These are phyloP conservation scores for Ceratocystis ficicola DNA, from an alignment of 2,329 filamentous ascomycete species.

Conservation along the genomic window DNA sequence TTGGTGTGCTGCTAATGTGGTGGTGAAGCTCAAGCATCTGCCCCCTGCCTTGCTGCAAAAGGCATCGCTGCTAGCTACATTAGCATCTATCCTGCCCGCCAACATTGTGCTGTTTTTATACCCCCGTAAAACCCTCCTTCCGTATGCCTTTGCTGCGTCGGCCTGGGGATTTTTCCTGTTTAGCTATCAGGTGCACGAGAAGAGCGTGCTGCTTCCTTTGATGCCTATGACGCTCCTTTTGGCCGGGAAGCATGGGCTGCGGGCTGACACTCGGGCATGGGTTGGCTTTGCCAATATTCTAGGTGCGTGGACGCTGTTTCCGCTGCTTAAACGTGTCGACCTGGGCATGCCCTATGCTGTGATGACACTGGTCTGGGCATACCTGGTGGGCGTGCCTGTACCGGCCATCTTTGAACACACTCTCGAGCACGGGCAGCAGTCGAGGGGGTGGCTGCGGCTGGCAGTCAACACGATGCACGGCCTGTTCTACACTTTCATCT, in stretches of 20 bases:
- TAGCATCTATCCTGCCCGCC: constrained; percentile 63
- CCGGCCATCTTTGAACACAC: constrained; percentile 46
- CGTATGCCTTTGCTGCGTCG: constrained; percentile 66
- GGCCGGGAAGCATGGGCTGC: constrained; percentile 63
- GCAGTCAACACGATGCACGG: constrained; percentile 57
- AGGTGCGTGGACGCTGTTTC: constrained; percentile 87
- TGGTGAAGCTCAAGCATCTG: constrained; percentile 74
- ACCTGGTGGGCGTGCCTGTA: constrained; percentile 71
- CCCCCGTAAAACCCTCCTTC: constrained; percentile 64
- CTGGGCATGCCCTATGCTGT: constrained; percentile 75
- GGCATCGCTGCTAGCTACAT: constrained; percentile 60
- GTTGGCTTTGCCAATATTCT: constrained; percentile 91
- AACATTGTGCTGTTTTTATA: constrained; percentile 68
- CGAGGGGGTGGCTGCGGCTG: constrained; percentile 26
- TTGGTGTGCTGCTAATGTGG: constrained; percentile 85
- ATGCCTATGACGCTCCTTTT: constrained; percentile 87
- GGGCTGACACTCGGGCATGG: constrained; percentile 69
- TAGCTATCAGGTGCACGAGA: constrained; percentile 97
- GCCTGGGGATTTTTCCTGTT: constrained; percentile 97
- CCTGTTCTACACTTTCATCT: constrained; percentile 65
- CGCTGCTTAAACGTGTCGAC: constrained; percentile 73
- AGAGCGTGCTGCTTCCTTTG: constrained; percentile 83
- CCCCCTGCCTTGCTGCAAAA: constrained; percentile 60
- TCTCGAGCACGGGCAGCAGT: constrained; percentile 21
- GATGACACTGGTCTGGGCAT: constrained; percentile 78